phyloP scores from a whole-genome alignment of 768 basidiomycete species.

The Boletales sp. region DNA sequence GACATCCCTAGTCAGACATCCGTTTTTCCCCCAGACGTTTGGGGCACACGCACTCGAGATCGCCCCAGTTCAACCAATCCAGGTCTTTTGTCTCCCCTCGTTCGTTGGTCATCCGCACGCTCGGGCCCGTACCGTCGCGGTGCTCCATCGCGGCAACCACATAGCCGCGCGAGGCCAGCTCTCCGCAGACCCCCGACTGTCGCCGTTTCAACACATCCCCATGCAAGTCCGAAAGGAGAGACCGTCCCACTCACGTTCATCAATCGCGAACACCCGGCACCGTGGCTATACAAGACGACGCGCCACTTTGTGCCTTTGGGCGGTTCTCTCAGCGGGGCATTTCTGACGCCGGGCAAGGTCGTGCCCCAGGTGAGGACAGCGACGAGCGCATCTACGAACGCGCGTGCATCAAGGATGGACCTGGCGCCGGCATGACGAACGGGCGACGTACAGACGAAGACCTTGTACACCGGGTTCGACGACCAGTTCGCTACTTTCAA shows the following conservation, averaged over 20 bases:
- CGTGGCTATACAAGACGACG: constrained; percentile 45
- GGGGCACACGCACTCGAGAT: constrained; percentile 22
- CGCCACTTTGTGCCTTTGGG: constrained; percentile 28
- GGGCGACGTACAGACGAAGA: constrained; percentile 19
- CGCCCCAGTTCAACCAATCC: constrained; percentile 30
- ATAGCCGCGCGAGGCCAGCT: constrained; percentile 43
- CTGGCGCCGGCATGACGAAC: neutral
- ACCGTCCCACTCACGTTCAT: constrained; percentile 30
- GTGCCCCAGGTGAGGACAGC: constrained; percentile 29
- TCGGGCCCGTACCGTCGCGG: constrained; percentile 44
- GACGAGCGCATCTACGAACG: constrained; percentile 16
- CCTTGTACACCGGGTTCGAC: constrained; percentile 22
- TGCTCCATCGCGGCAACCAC: constrained; percentile 46
- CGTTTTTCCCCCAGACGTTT: too few relatives aligned
- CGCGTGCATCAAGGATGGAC: too few relatives aligned
- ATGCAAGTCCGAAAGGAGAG: neutral
- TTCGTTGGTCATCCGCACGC: constrained; percentile 19
- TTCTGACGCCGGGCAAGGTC: constrained; percentile 28
- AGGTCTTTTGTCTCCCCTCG: constrained; percentile 26
- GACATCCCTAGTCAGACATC: neutral
- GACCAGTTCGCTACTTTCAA: constrained; percentile 32
- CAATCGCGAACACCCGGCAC: constrained; percentile 38
- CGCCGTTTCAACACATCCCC: neutral
- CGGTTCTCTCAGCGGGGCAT: constrained; percentile 22
- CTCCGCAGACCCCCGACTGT: constrained; percentile 38